Evolutionary conservation across 2,329 filamentous ascomycete genomes (phyloP), one percentile per base, ranked within the genome.

Genomic region (Trichoderma afroharzianum): DNA sequence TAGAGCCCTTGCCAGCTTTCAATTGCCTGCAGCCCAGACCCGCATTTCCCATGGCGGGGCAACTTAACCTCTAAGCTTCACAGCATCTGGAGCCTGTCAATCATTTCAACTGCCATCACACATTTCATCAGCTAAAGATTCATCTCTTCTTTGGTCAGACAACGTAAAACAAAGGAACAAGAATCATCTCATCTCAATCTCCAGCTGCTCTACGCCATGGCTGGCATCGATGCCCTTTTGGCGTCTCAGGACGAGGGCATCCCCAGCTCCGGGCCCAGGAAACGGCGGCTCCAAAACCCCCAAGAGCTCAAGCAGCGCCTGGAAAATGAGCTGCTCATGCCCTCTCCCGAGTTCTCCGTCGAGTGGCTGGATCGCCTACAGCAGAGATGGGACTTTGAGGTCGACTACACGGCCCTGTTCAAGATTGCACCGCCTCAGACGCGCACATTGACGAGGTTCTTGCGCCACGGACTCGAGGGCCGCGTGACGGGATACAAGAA

Each of bases 401-500:
- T 90, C 47, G 92, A 97, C 77, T 92, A 95, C 79, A 88, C 90
- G n/a, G 90, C 94, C 71, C 87, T 98, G 21, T 97, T 97, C 81
- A 89, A 91, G 74, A 87, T 98, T 69, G 94, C 94, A 1, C 93
- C 94, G 4, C 97, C 95, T 0, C 96, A 98, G 82, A 95, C 94
- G 18, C 90, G 96, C 71, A 98, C 95, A n/a, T 91, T 98, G 75
- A 97, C 94, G 32, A 91, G 96, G 33, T 99, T 99, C 80, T 92
- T 91, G 58, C 88, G 96, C 70, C 94, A 97, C 81, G 96, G 96
- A 6, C 87, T 98, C 15, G 94, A 98, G 82, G 96, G 96, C 26
- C 89, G 92, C 67, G 95, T 99, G 28, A 97, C 93, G 9, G 95
- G 95, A 64, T 98, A 99, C 81, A 92, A 91, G 78, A 96, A 98